Base-by-base conservation (phyloP, 768 basidiomycete genomes). In the Pilatotrama ljubarskyi region DNA sequence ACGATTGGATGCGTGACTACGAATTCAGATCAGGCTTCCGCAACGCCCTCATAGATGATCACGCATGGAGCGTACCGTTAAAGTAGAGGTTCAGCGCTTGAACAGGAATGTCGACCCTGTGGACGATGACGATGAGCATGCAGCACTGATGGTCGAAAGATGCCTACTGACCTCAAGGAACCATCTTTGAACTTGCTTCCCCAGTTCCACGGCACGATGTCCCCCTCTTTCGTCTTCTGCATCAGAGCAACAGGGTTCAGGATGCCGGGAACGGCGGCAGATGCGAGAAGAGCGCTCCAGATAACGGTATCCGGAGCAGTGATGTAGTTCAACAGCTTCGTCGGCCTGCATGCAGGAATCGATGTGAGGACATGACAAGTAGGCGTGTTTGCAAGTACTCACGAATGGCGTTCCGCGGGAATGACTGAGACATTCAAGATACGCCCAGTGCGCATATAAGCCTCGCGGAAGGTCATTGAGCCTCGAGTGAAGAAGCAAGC, bases 161-260 rank as follows among this genome's bases (percentile, higher is more conserved):
- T 29, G 13, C 15, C 17, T 29, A 24, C 61, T 35, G 59, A 89
- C 91, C 93, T 82, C 36, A 97, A 74, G 25, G 92, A 94, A 2
- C 95, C 95, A 69, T 98, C 95, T 70, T 92, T 95, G 74, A 95
- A 98, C 61, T 89, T 83, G 62, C 90, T 93, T 24, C 95, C 95
- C 87, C 93, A 95, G 70, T 90, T 96, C 90, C 94, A 95, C 0
- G 95, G 95, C 7, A 92, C 82, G 54, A 95, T 76, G 40, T 79
- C 82, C 1, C 93, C 95, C 62, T 88, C 87, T 61, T 80, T 83
- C 22, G 88, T 81, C 73, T 96, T 98, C 70, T 93, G 90, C 90
- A 99, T 91, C 54, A 99, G 74, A 0, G 95, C 94, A 15, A 98
- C 96, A 5, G 96, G 94, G 66, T 97, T 95, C 41, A 98, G 72